Evolutionary conservation across 2,329 filamentous ascomycete genomes (phyloP).

Genomic region (Pleochaeta shiraiana): DNA sequence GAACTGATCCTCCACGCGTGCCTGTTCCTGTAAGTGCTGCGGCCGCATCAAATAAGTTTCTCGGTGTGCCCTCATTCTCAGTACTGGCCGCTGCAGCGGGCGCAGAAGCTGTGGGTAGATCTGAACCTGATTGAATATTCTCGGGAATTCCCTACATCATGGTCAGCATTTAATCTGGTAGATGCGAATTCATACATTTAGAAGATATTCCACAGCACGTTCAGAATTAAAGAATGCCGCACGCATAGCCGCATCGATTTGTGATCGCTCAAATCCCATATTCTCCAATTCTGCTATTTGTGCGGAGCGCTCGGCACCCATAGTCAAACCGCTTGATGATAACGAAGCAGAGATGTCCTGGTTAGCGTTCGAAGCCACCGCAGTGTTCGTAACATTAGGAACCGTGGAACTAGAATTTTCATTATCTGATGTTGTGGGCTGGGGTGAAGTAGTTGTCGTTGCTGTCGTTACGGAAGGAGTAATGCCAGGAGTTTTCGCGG

Average conservation of each 20-base stretch:
- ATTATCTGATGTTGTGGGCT: constrained; percentile 30
- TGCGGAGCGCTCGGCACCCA: constrained; percentile 61
- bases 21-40: constrained; percentile 30
- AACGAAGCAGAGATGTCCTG: constrained; percentile 30
- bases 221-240: constrained; percentile 95
- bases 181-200: constrained; percentile 40
- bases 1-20: constrained; percentile 22
- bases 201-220: constrained; percentile 85
- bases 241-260: constrained; percentile 87
- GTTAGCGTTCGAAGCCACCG: constrained; percentile 27
- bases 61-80: constrained; percentile 39
- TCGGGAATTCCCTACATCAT: constrained; percentile 64
- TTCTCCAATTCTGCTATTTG: constrained; percentile 86
- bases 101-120: constrained; percentile 21
- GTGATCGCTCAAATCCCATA: constrained; percentile 80
- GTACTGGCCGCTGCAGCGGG: constrained; percentile 25
- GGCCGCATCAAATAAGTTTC: constrained; percentile 87
- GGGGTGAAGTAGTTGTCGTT: constrained; percentile 34
- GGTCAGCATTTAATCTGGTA: constrained; percentile 6
- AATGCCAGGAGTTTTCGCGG: constrained; percentile 32
- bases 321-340: constrained; percentile 62
- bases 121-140: constrained; percentile 50
- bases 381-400: constrained; percentile 25
- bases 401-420: constrained; percentile 23
- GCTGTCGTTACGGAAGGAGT: constrained; percentile 40